Evolutionary conservation across 2,329 filamentous ascomycete species (phyloP).

Genomic region (Rhynchosporium graminicola): DNA sequence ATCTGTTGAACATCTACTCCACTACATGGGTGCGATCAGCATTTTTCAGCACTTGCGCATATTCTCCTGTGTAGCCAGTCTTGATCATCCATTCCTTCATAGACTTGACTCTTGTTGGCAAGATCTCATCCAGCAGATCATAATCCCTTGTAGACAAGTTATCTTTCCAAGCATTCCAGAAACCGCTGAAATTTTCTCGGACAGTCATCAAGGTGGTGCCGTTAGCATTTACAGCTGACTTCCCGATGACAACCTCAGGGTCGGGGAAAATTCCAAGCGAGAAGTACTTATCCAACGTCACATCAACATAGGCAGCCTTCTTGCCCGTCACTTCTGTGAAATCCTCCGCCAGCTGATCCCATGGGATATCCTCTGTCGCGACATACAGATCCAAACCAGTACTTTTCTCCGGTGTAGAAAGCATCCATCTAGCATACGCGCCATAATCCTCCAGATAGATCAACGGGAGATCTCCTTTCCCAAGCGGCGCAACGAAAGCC

Average conservation of each 20-base stretch:
- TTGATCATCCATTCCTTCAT: slow-evolving; percentile 34
- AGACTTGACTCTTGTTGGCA: slow-evolving; percentile 30
- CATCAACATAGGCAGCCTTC: slow-evolving; percentile 27
- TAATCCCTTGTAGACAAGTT: slow-evolving; percentile 29
- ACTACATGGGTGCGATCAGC: background rate
- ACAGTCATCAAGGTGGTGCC: slow-evolving; percentile 27
- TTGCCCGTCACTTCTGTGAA: slow-evolving; percentile 18
- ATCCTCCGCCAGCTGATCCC: slow-evolving; percentile 7
- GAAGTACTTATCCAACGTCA: slow-evolving; percentile 21
- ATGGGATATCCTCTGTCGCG: slow-evolving; percentile 18
- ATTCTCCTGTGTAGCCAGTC: slow-evolving; percentile 27
- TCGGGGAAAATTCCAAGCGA: background rate
- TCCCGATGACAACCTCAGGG: background rate
- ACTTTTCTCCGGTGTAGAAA: slow-evolving; percentile 10
- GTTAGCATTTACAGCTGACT: background rate
- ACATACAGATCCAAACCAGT: slow-evolving; percentile 15
- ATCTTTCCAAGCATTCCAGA: slow-evolving; percentile 31
- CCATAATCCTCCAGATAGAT: slow-evolving; percentile 20
- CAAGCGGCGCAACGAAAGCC: slow-evolving; percentile 13
- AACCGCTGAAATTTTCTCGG: slow-evolving; percentile 33
- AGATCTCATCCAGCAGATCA: slow-evolving; percentile 32
- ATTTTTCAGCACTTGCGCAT: slow-evolving; percentile 23
- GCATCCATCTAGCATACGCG: slow-evolving; percentile 16
- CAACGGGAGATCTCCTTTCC: slow-evolving; percentile 4
- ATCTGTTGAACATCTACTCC: background rate